A percentile compares a stretch with the other conserved stretches of the same genome.
Conservation (phyloP, 192 early-diverging fungal species). For the Phlyctochytrium arcticum region DNA sequence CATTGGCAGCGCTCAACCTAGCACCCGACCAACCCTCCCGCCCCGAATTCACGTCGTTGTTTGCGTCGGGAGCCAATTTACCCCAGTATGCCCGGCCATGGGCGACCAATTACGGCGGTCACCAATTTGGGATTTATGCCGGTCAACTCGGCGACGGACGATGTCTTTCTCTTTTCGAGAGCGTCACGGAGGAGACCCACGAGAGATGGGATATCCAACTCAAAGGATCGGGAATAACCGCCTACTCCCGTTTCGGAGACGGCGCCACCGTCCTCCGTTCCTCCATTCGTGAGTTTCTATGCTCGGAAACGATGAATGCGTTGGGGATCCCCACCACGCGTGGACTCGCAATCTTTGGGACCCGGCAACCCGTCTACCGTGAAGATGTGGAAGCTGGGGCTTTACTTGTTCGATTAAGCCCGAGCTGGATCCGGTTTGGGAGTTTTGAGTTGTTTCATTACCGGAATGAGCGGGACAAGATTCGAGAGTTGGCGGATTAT, state of each 20-base stretch:
- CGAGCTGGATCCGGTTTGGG: conserved; percentile 83
- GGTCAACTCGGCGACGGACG: conserved; percentile 75
- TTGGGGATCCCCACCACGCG: conserved; percentile 70
- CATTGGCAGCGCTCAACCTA: neutral
- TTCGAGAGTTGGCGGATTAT: conserved; percentile 67
- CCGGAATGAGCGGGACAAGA: conserved; percentile 50
- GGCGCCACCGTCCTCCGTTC: conserved; percentile 76
- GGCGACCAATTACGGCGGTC: conserved; percentile 40
- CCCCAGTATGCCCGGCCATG: conserved; percentile 18
- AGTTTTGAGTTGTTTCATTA: conserved; percentile 75
- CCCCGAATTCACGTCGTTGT: conserved; percentile 4
- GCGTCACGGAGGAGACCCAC: neutral
- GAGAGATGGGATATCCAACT: conserved; percentile 70
- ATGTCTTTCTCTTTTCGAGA: conserved; percentile 71
- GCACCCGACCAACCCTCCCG: neutral
- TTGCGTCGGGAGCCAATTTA: neutral
- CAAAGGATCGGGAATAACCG: conserved; percentile 77
- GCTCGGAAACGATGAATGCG: conserved; percentile 63
- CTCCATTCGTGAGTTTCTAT: conserved; percentile 77
- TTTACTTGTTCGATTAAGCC: conserved; percentile 58
- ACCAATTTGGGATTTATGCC: conserved; percentile 45
- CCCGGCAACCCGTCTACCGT: conserved; percentile 49
- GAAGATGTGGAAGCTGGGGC: conserved; percentile 63
- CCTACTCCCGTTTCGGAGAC: conserved; percentile 80
- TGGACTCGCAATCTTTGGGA: conserved; percentile 65